Conservation (phyloP, 805 yeast species). For the Hanseniaspora thailandica region DNA sequence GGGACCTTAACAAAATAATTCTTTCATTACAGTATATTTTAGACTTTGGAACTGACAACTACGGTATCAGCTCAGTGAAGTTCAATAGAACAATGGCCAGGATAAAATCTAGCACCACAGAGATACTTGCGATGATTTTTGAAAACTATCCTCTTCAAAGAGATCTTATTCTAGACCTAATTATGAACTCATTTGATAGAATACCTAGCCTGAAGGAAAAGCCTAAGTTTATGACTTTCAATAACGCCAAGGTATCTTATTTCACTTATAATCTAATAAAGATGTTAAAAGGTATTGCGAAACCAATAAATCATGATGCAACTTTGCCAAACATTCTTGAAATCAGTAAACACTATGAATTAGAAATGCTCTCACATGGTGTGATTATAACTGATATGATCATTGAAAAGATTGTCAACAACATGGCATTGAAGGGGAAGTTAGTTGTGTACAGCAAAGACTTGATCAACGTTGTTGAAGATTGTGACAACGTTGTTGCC, state of each 20-base stretch:
- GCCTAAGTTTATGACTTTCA: constrained; percentile 21
- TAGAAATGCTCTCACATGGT: constrained; percentile 15
- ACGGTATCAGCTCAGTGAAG: not conserved
- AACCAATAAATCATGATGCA: not conserved
- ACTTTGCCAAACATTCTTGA: not conserved
- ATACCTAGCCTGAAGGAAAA: constrained; percentile 36
- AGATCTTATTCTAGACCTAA: constrained; percentile 48
- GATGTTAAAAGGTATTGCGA: constrained; percentile 16
- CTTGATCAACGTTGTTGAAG: not conserved
- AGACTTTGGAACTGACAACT: constrained; percentile 17
- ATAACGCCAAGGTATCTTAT: constrained; percentile 20
- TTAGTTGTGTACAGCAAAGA: constrained; percentile 1
- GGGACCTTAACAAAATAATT: constrained; percentile 45
- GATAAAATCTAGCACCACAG: constrained; percentile 19
- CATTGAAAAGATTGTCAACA: constrained; percentile 15
- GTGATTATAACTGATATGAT: constrained; percentile 24
- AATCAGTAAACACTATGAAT: constrained; percentile 9
- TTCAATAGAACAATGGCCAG: constrained; percentile 19
- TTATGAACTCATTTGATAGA: constrained; percentile 40
- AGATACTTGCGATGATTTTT: constrained; percentile 32
- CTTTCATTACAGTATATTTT: constrained; percentile 32
- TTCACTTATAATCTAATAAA: constrained; percentile 24
- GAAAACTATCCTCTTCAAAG: constrained; percentile 40
- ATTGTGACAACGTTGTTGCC: not conserved
- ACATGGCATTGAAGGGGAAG: constrained; percentile 15